phyloP scores from a whole-genome alignment of 768 basidiomycete species.

The Tulasnella sp. region DNA sequence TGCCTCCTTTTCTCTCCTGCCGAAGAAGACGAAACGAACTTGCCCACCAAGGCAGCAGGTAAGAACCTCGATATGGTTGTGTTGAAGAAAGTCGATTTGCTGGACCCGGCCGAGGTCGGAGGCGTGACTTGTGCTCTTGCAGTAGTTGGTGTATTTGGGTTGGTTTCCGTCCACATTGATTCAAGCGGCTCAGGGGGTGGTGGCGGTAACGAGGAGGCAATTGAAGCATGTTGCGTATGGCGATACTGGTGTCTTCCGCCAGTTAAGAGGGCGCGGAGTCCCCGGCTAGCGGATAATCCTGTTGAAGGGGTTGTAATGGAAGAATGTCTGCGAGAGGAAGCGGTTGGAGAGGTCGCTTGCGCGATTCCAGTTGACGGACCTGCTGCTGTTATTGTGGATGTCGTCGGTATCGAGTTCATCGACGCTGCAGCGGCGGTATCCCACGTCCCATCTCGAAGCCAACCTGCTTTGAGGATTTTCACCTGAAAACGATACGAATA shows the following conservation, averaged over 20 bases:
- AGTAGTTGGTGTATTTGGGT: background rate
- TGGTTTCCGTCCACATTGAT: background rate
- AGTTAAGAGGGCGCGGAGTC: slow-evolving; percentile 26
- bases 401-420: slow-evolving; percentile 15
- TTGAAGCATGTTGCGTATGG: background rate
- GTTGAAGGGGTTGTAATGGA: slow-evolving; percentile 2
- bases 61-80: slow-evolving; percentile 7
- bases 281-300: slow-evolving; percentile 12
- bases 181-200: background rate
- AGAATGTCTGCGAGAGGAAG: slow-evolving; percentile 21
- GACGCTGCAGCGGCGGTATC: slow-evolving; percentile 31
- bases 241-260: background rate
- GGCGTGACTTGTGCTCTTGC: background rate
- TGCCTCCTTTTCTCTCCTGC: background rate
- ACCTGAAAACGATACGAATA: slow-evolving; percentile 30
- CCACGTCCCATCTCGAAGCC: slow-evolving; percentile 42
- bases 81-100: background rate
- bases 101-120: background rate
- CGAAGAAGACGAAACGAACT: background rate
- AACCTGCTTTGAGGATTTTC: slow-evolving; percentile 39
- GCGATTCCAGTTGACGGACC: slow-evolving; percentile 27
- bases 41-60: background rate
- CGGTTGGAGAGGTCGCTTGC: slow-evolving; percentile 26
- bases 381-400: background rate
- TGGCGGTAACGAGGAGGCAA: background rate